phyloP scores from a whole-genome alignment of 1,284 basidiomycete genomes.

The Irpex sp. region DNA sequence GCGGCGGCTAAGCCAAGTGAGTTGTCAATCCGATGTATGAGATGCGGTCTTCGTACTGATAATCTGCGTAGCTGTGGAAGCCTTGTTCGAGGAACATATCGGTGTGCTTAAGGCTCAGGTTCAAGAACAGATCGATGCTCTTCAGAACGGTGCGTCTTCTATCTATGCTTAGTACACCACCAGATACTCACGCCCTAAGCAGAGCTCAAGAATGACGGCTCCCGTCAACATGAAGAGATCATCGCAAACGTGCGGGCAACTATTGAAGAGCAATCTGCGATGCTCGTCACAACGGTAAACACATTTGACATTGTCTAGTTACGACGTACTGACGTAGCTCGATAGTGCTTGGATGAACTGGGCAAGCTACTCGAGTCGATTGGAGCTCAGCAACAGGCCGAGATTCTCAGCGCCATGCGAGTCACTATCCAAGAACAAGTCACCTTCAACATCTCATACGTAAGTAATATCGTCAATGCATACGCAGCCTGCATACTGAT shows the following conservation, averaged over 20 bases:
- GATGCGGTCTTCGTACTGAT: neutral
- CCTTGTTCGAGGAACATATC: constrained; percentile 8
- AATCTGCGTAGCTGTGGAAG: constrained; percentile 4
- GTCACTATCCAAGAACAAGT: constrained; percentile 10
- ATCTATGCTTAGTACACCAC: neutral
- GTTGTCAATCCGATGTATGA: neutral
- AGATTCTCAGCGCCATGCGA: constrained; percentile 5
- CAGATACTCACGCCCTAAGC: neutral
- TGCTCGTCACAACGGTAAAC: constrained; percentile 5
- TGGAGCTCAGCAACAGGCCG: constrained; percentile 7
- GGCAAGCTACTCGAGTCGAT: constrained; percentile 5
- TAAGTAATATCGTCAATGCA: neutral
- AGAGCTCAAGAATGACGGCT: constrained; percentile 6
- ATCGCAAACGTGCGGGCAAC: neutral
- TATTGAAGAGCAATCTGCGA: constrained; percentile 9
- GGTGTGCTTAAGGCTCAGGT: constrained; percentile 2
- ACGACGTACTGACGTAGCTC: neutral
- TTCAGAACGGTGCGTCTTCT: constrained; percentile 3
- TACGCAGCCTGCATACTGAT: neutral
- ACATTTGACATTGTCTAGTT: neutral
- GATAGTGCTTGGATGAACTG: constrained; percentile 10
- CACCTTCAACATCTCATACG: constrained; percentile 11
- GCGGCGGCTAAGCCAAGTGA: constrained; percentile 12
- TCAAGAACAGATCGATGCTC: constrained; percentile 6
- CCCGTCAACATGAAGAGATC: constrained; percentile 11